Conservation (phyloP, 208 protist species). For the Wallacemonas sp. region DNA sequence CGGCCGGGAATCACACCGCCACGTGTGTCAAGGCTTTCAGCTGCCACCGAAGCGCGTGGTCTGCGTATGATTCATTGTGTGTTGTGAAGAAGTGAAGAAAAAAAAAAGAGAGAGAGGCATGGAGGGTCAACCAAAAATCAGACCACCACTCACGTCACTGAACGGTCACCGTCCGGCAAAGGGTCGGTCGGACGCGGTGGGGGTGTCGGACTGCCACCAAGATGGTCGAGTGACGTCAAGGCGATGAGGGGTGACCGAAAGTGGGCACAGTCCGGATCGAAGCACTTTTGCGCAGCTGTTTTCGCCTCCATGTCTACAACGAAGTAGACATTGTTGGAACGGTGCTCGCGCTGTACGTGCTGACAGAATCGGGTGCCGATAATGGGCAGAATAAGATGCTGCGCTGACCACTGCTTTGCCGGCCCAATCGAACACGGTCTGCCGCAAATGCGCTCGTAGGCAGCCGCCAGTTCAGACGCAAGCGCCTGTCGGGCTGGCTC, state of each 20-base stretch:
- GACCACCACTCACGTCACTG: too few species aligned
- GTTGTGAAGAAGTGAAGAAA: too few species aligned
- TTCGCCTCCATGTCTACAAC: constrained; percentile 43
- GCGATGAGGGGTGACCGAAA: constrained; percentile 35
- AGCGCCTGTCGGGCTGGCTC: constrained; percentile 7
- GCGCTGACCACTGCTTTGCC: constrained; percentile 19
- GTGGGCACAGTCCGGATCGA: constrained; percentile 76
- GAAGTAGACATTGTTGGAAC: constrained; percentile 82
- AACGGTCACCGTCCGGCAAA: too few species aligned
- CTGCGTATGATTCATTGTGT: too few species aligned
- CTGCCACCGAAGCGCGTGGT: too few species aligned
- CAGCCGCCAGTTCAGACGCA: constrained; percentile 15
- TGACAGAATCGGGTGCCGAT: constrained; percentile 72
- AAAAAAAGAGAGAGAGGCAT: too few species aligned
- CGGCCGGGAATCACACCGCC: too few species aligned
- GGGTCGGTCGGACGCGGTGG: too few species aligned
- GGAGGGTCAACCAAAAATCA: too few species aligned
- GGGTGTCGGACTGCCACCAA: too few species aligned
- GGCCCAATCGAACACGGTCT: constrained; percentile 29
- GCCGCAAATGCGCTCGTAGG: constrained; percentile 33
- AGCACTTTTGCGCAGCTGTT: constrained; percentile 79
- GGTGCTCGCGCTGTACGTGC: constrained; percentile 69
- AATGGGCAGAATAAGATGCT: constrained; percentile 51
- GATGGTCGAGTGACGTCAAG: constrained; percentile 4
- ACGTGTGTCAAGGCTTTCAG: too few species aligned